Conservation (phyloP, 345 rosid genomes). For the Eucalyptus erythrocorys region DNA sequence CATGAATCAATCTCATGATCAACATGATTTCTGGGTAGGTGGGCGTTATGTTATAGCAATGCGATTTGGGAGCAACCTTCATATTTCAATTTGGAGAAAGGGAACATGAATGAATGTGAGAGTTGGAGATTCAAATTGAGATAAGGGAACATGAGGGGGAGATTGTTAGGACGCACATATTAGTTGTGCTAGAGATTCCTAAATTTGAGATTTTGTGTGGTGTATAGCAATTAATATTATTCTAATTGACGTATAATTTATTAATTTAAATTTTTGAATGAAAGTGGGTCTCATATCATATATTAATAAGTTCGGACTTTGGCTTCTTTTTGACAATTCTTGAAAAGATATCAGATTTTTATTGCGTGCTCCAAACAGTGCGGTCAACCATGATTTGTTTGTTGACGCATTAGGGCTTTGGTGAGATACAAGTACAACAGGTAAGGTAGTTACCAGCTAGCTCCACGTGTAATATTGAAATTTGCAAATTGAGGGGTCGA, state of each 20-base stretch:
- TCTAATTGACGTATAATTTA: fast-evolving
- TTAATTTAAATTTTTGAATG: fast-evolving
- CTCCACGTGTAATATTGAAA: neutral
- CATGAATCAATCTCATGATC: no score
- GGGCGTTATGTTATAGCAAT: fast-evolving
- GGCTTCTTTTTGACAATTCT: fast-evolving
- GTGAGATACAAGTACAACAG: neutral
- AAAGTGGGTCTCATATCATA: fast-evolving
- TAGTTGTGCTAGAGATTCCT: no score
- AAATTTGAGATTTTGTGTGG: no score
- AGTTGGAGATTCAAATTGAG: no score
- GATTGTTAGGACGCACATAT: no score
- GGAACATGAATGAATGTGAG: no score
- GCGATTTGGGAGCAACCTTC: no score
- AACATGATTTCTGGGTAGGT: fast-evolving
- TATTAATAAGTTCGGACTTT: no score
- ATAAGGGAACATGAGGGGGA: no score
- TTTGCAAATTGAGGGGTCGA: neutral
- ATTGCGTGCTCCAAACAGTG: neutral
- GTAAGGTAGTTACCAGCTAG: neutral
- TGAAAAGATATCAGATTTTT: no score
- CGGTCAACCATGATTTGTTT: neutral
- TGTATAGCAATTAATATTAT: no score
- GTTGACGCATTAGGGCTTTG: neutral
- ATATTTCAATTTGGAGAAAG: no score